Percentiles rank a stretch among this genome's conserved stretches.
Conservation (phyloP, 805 yeast species). For the Candida schatavii region DNA sequence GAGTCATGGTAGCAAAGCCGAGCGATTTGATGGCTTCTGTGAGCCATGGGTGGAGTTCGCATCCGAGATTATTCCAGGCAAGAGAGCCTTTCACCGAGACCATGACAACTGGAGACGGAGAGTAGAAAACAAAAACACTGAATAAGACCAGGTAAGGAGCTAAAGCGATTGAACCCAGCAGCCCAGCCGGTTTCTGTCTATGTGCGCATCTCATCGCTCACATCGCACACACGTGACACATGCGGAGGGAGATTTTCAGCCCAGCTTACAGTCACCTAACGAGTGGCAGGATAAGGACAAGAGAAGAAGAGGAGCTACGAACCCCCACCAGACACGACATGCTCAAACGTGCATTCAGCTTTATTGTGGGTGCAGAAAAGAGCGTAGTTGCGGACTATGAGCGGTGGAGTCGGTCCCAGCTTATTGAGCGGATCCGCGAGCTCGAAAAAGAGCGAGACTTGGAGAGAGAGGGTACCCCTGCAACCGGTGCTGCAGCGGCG, state of each 20-base stretch:
- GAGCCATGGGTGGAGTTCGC: conserved; percentile 66
- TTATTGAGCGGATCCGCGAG: conserved; percentile 53
- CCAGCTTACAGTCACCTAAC: too few relatives aligned
- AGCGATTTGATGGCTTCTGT: conserved; percentile 65
- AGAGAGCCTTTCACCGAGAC: conserved; percentile 43
- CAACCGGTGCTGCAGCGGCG: not conserved
- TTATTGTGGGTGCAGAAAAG: conserved; percentile 18
- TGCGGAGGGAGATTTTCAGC: too few relatives aligned
- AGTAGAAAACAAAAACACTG: too few relatives aligned
- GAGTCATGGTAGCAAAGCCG: conserved; percentile 85
- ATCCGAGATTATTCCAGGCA: conserved; percentile 57
- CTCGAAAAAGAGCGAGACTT: conserved; percentile 41
- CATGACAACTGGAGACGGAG: too few relatives aligned
- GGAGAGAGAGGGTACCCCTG: conserved; percentile 9
- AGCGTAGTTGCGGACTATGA: conserved; percentile 38
- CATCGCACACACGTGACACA: too few relatives aligned
- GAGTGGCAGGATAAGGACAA: too few relatives aligned
- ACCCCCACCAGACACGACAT: too few relatives aligned
- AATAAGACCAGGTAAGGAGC: too few relatives aligned
- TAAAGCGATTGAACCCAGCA: too few relatives aligned
- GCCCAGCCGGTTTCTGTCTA: too few relatives aligned
- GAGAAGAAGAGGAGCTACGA: too few relatives aligned
- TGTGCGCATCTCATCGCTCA: too few relatives aligned
- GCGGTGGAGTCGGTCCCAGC: conserved; percentile 63
- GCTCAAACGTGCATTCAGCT: conserved; percentile 25